These are phyloP conservation scores for Podaxis carcinomalis DNA, from an alignment of 768 basidiomycete genomes.

Conservation along the genomic window DNA sequence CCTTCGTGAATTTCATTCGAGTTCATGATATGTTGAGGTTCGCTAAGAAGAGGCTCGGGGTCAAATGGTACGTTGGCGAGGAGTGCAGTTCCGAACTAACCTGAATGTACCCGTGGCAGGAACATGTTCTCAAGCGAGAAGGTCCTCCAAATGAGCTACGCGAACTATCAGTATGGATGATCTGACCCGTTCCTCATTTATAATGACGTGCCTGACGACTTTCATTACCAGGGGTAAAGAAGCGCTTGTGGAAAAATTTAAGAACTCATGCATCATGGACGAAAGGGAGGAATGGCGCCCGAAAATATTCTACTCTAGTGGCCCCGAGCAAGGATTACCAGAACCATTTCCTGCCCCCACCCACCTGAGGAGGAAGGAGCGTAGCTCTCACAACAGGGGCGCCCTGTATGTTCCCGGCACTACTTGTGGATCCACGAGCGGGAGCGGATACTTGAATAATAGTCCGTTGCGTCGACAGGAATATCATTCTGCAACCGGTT, in stretches of 20 bases:
- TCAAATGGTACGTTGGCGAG: constrained; percentile 61
- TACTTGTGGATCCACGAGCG: constrained; percentile 11
- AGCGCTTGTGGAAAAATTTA: constrained; percentile 88
- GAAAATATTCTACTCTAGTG: constrained; percentile 78
- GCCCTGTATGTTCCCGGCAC: constrained; percentile 58
- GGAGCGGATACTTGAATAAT: constrained; percentile 10
- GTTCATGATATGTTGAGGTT: constrained; percentile 75
- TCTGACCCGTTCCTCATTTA: background rate
- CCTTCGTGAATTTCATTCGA: constrained; percentile 86
- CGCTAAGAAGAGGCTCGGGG: constrained; percentile 67
- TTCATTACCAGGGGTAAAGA: constrained; percentile 69
- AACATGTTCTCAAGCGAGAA: constrained; percentile 93
- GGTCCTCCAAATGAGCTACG: constrained; percentile 87
- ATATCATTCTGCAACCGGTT: background rate
- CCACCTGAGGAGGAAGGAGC: constrained; percentile 75
- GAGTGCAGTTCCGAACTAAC: background rate
- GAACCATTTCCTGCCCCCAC: constrained; percentile 84
- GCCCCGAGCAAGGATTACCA: constrained; percentile 66
- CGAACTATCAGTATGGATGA: constrained; percentile 81
- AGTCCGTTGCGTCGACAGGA: constrained; percentile 16
- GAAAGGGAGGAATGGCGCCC: constrained; percentile 80
- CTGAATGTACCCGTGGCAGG: constrained; percentile 36
- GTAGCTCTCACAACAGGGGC: constrained; percentile 76
- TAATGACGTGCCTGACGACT: background rate
- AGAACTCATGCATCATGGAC: constrained; percentile 88